Evolutionary conservation across 257 asterid species (phyloP).

Genomic region (Solanum bulbocastanum): DNA sequence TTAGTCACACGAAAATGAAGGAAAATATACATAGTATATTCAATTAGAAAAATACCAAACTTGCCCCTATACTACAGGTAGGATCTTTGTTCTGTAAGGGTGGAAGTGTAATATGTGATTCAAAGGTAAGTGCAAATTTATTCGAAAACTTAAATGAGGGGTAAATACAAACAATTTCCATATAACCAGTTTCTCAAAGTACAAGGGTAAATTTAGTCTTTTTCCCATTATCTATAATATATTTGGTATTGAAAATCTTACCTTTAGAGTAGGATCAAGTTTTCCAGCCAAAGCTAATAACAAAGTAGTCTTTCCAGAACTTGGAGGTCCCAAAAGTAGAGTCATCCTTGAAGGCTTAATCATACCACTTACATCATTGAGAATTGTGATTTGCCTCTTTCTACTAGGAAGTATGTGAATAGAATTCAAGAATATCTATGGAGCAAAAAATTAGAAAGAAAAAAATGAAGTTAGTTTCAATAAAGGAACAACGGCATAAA

Average conservation of each 20-base stretch:
- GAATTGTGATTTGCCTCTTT: constrained; percentile 43
- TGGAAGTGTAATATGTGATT: background rate
- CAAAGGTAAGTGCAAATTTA: background rate
- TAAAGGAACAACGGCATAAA: background rate
- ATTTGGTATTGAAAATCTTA: background rate
- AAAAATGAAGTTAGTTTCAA: background rate
- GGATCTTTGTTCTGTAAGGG: background rate
- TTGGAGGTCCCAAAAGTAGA: constrained; percentile 1
- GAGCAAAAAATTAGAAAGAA: background rate
- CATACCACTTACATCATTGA: constrained; percentile 53
- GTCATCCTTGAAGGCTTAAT: constrained; percentile 44
- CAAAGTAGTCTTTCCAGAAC: constrained; percentile 13
- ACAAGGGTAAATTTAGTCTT: background rate
- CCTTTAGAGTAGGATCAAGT: constrained; percentile 42
- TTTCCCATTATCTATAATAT: background rate
- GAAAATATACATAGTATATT: background rate
- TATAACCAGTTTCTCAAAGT: background rate
- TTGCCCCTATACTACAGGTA: background rate
- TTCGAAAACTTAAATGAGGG: background rate
- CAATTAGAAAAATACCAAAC: background rate
- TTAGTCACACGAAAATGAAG: too few species aligned
- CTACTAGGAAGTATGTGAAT: constrained; percentile 35
- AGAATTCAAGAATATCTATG: constrained; percentile 2
- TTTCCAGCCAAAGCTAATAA: constrained; percentile 64
- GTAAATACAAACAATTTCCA: background rate